These are phyloP conservation scores for Talaromyces sp. DNA, from an alignment of 2,329 filamentous ascomycete genomes.

Conservation along the genomic window DNA sequence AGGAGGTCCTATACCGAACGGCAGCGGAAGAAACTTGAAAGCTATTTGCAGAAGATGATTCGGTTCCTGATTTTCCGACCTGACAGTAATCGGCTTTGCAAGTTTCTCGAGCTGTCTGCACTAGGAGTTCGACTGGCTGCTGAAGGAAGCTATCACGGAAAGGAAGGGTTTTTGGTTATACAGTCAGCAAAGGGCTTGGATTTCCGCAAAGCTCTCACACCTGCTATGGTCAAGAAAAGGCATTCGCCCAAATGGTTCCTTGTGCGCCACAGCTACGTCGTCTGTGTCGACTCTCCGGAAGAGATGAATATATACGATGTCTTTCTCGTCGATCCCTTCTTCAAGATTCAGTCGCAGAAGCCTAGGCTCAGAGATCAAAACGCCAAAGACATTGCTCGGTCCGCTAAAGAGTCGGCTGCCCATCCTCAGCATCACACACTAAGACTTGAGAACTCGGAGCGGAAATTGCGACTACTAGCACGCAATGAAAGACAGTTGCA, in stretches of 20 bases:
- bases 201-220: slow-evolving; percentile 74
- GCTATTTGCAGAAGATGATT: slow-evolving; percentile 89
- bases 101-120: slow-evolving; percentile 91
- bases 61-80: slow-evolving; percentile 94
- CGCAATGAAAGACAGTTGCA: slow-evolving; percentile 83
- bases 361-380: slow-evolving; percentile 47
- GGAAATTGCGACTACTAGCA: slow-evolving; percentile 85
- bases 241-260: slow-evolving; percentile 96
- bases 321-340: slow-evolving; percentile 89
- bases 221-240: slow-evolving; percentile 70
- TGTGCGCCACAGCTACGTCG: slow-evolving; percentile 95
- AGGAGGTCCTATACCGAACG: slow-evolving; percentile 67
- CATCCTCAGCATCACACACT: slow-evolving; percentile 75
- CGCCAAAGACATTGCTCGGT: slow-evolving; percentile 59
- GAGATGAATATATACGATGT: slow-evolving; percentile 99
- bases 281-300: slow-evolving; percentile 96
- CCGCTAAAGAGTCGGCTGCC: slow-evolving; percentile 58
- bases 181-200: slow-evolving; percentile 86
- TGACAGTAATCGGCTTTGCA: slow-evolving; percentile 91
- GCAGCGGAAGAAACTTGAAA: slow-evolving; percentile 80
- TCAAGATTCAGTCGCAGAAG: slow-evolving; percentile 72
- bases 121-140: slow-evolving; percentile 89
- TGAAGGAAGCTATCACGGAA: slow-evolving; percentile 95
- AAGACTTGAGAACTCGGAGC: slow-evolving; percentile 84
- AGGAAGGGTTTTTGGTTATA: slow-evolving; percentile 91